Evolutionary conservation across 495 filamentous ascomycete genomes (phyloP).

Genomic region (Sordaria brevicollis): DNA sequence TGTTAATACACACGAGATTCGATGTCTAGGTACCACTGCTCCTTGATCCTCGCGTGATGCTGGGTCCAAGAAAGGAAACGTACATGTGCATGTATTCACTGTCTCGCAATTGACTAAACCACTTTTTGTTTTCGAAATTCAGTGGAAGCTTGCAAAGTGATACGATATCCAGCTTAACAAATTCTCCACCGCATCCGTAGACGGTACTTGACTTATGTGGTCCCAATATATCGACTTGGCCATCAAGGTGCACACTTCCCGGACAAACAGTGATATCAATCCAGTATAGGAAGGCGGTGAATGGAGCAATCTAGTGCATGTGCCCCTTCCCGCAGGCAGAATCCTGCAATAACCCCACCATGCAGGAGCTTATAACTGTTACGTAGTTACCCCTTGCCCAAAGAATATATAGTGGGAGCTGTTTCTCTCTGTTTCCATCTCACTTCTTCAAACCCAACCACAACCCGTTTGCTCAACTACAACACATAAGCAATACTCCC

Average conservation of each 20-base stretch:
- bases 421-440: not conserved
- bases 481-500: too few relatives aligned
- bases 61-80: not conserved
- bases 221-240: not conserved
- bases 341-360: not conserved
- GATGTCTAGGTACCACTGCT: not conserved
- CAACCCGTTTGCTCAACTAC: not conserved
- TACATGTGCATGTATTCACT: not conserved
- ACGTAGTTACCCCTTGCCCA: not conserved
- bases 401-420: not conserved
- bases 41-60: constrained; percentile 2
- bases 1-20: constrained; percentile 1
- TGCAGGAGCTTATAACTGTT: not conserved
- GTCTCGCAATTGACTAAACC: too few relatives aligned
- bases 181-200: not conserved
- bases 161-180: not conserved
- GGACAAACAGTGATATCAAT: not conserved
- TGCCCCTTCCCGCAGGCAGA: not conserved
- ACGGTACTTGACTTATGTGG: not conserved
- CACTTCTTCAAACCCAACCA: not conserved
- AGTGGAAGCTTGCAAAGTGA: not conserved
- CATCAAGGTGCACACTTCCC: not conserved
- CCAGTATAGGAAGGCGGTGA: not conserved
- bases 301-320: not conserved
- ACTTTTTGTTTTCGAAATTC: too few relatives aligned